phyloP scores from a whole-genome alignment of 2,329 filamentous ascomycete genomes.

The Trichophyton schoenleinii region DNA sequence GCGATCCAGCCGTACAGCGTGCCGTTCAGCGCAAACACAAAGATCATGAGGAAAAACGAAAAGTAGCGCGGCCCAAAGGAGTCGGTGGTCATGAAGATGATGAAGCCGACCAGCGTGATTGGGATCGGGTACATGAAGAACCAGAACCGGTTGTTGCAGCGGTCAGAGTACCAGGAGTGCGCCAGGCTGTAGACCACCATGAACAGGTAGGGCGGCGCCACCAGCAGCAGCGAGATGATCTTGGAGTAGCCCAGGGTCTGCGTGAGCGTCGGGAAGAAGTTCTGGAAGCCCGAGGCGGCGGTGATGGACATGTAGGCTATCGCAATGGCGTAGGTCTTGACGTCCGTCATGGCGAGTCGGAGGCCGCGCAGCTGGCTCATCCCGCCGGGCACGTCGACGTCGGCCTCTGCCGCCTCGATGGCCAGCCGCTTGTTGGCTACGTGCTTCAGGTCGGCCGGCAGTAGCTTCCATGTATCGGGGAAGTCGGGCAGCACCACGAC shows the following conservation, averaged over 20 bases:
- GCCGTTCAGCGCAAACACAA: conserved; percentile 44
- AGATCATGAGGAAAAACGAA: conserved; percentile 43
- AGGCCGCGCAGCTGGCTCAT: conserved; percentile 39
- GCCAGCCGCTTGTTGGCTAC: conserved; percentile 39
- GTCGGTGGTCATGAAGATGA: conserved; percentile 43
- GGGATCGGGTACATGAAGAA: conserved; percentile 43
- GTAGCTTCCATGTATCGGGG: conserved; percentile 34
- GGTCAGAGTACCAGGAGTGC: conserved; percentile 37
- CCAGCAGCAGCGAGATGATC: conserved; percentile 39
- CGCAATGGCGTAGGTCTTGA: conserved; percentile 36
- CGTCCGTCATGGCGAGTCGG: conserved; percentile 40
- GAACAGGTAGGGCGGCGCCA: conserved; percentile 43
- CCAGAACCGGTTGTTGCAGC: conserved; percentile 37
- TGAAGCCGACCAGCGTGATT: conserved; percentile 39
- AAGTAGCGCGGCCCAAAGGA: conserved; percentile 44
- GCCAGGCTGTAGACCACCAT: conserved; percentile 38
- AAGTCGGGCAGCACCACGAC: conserved; percentile 29
- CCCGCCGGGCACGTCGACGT: conserved; percentile 37
- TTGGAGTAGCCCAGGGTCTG: conserved; percentile 33
- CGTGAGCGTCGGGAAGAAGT: conserved; percentile 45
- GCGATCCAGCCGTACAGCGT: conserved; percentile 41
- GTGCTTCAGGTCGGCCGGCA: conserved; percentile 34
- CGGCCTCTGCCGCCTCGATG: conserved; percentile 39
- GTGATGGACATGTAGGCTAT: conserved; percentile 39
- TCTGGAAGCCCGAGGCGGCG: conserved; percentile 41